Evolutionary conservation across 345 rosid species (phyloP), one percentile per base, ranked within the genome.

Genomic region (Schrenkiella parvula): DNA sequence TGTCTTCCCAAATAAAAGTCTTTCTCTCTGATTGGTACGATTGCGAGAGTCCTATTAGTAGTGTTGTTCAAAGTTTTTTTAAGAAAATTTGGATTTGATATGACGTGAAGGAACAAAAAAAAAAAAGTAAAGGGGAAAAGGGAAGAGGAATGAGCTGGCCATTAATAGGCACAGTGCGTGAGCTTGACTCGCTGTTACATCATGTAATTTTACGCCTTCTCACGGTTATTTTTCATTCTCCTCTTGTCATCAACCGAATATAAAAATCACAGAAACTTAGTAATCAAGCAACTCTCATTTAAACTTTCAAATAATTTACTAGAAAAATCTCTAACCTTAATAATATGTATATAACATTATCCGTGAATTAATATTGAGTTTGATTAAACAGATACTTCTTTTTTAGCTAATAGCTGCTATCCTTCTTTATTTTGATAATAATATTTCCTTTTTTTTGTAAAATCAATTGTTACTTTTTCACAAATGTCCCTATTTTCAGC

Each of bases 181-280:
- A 35, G 37, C 51, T 73, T 56, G 57, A 65, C 65, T 72, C 31
- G 14, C 23, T 55, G 72, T 65, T 55, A 73, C 65, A 56, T 64
- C 70, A 70, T 14, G 3, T n/a, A 25, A 8, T 15, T n/a, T n/a
- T 28, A 43, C 54, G 39, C 62, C 21, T 22, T 34, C 74, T 43
- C 74, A 70, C 38, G 29, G n/a, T 55, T 68, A 25, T 25, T 17
- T 51, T 35, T 13, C 32, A 23, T 48, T 21, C 11, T 64, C 32
- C 51, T 54, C 15, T 54, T 21, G 19, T 44, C 23, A 50, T 57
- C 42, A 35, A 35, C 9, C 34, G 1, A 3, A 32, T 55, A 17
- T 14, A 29, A 29, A 53, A 5, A 11, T 46, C 17, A 17, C 17
- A 31, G n/a, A 22, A 48, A 6, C 32, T 46, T 25, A 3, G 4